These are phyloP conservation scores for Fraxinus baroniana DNA, from an alignment of 305 asterid genomes.

Conservation along the genomic window DNA sequence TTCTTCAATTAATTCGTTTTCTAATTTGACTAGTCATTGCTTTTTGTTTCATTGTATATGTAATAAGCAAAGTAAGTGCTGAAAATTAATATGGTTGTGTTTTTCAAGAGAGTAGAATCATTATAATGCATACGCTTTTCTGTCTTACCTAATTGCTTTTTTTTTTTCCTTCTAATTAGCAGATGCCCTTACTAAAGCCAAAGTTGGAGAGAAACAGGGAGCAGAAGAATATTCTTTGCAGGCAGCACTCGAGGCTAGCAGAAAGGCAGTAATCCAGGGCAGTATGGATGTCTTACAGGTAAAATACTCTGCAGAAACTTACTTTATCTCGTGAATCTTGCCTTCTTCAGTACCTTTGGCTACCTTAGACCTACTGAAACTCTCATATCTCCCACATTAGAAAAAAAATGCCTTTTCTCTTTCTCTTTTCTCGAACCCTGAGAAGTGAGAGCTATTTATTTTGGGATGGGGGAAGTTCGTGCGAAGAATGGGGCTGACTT, in stretches of 20 bases:
- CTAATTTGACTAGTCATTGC: neutral
- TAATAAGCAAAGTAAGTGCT: neutral
- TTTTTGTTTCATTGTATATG: neutral
- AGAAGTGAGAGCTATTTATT: neutral
- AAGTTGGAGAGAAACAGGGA: slow-evolving; percentile 33
- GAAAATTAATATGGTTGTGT: neutral
- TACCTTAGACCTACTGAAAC: neutral
- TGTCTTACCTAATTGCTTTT: neutral
- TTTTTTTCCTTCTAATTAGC: slow-evolving; percentile 17
- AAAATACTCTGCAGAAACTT: slow-evolving; percentile 20
- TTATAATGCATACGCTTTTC: neutral
- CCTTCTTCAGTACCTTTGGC: neutral
- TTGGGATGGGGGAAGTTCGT: neutral
- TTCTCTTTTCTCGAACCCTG: neutral
- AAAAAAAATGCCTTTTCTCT: neutral
- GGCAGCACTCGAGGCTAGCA: slow-evolving; percentile 76
- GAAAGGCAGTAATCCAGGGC: slow-evolving; percentile 78
- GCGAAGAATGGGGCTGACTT: neutral
- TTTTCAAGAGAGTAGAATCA: neutral
- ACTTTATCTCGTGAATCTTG: neutral
- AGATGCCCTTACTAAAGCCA: slow-evolving; percentile 36
- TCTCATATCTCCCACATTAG: neutral
- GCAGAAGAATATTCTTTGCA: slow-evolving; percentile 44
- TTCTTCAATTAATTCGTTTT: neutral
- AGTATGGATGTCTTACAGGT: slow-evolving; percentile 55